Evolutionary conservation across 352 stramenopile genomes (phyloP).

Genomic region (Globisporangium spiculum): DNA sequence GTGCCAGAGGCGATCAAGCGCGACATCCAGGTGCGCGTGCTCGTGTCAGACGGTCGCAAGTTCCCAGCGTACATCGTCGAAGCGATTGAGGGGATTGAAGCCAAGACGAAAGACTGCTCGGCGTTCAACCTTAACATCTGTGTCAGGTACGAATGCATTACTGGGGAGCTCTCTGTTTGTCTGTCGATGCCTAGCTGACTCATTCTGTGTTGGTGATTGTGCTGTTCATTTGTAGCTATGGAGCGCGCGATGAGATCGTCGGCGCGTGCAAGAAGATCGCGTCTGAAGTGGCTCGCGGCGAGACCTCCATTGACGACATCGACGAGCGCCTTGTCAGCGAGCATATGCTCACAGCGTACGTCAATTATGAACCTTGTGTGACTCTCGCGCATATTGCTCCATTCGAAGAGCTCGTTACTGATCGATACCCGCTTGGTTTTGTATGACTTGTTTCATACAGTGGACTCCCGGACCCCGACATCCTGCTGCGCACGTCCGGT

Average conservation of each 20-base stretch:
- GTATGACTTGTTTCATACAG: constrained; percentile 30
- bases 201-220: not conserved
- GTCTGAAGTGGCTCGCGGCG: constrained; percentile 67
- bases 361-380: not conserved
- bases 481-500: constrained; percentile 94
- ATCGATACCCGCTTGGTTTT: not conserved
- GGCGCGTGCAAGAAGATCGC: constrained; percentile 89
- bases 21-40: constrained; percentile 89
- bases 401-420: not conserved
- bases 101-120: constrained; percentile 82
- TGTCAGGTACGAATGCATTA: constrained; percentile 42
- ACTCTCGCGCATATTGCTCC: not conserved
- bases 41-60: constrained; percentile 79
- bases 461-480: constrained; percentile 87
- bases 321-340: constrained; percentile 74
- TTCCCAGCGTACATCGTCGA: constrained; percentile 65
- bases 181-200: not conserved
- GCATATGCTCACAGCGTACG: constrained; percentile 80
- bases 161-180: not conserved
- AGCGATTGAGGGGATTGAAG: constrained; percentile 81
- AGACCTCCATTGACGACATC: constrained; percentile 63
- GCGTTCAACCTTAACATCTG: constrained; percentile 84
- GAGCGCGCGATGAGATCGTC: constrained; percentile 94
- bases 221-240: constrained; percentile 79
- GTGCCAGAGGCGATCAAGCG: constrained; percentile 89